Evolutionary conservation across 306 rosid genomes (phyloP).

Genomic region (Sicyos baderoa): DNA sequence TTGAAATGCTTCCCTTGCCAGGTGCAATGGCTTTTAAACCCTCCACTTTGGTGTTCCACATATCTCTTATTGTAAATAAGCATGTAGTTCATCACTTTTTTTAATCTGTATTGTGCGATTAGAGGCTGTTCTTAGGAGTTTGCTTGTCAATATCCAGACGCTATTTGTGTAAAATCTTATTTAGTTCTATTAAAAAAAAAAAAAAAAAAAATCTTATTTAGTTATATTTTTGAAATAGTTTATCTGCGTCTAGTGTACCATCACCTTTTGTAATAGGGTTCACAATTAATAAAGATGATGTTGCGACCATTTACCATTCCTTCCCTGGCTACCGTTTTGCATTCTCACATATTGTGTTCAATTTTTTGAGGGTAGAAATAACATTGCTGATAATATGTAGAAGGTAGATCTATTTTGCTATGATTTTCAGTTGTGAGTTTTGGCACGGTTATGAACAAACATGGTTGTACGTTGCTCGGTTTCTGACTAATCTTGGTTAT

Average conservation of each 20-base stretch:
- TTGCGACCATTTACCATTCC: too few species aligned
- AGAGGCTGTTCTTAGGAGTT: neutral
- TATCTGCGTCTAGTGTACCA: neutral
- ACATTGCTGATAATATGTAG: neutral
- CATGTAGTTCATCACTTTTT: too few species aligned
- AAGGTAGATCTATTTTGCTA: neutral
- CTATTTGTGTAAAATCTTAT: slow-evolving; percentile 7
- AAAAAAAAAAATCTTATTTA: neutral
- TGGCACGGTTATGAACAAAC: neutral
- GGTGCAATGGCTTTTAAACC: slow-evolving; percentile 38
- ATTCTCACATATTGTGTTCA: neutral
- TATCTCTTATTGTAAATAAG: neutral
- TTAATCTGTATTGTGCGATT: neutral
- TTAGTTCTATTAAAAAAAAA: neutral
- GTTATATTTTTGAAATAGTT: neutral
- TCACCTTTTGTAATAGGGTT: neutral
- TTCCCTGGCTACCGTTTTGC: neutral
- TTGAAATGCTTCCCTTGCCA: slow-evolving; percentile 78
- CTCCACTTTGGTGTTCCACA: neutral
- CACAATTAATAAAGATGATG: neutral
- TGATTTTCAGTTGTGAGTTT: neutral
- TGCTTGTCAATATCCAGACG: neutral
- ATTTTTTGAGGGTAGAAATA: neutral
- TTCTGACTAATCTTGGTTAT: neutral
- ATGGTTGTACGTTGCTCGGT: neutral